Evolutionary conservation across 2,329 filamentous ascomycete genomes (phyloP).

Genomic region (Alternaria arbusti): DNA sequence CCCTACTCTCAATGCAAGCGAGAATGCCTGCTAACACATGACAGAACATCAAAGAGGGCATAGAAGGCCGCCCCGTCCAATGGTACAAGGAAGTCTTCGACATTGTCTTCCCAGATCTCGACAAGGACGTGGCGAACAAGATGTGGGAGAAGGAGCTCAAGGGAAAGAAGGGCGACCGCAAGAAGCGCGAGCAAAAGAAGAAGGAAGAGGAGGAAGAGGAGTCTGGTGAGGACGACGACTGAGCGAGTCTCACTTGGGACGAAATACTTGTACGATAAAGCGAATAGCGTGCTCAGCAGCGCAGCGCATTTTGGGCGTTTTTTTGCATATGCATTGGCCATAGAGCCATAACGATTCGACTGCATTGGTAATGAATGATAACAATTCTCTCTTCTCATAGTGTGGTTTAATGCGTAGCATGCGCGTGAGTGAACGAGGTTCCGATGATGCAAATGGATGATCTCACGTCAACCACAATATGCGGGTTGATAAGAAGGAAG

Average conservation of each 20-base stretch:
- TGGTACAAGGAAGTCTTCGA: conserved; percentile 97
- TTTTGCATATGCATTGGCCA: conserved; percentile 2
- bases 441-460: background rate
- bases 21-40: conserved; percentile 17
- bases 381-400: conserved; percentile 1
- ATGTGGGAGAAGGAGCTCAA: conserved; percentile 70
- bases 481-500: background rate
- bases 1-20: no score
- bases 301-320: conserved; percentile 22
- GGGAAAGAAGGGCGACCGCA: conserved; percentile 44
- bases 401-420: background rate
- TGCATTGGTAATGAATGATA: conserved; percentile 4
- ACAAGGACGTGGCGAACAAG: conserved; percentile 73
- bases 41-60: conserved; percentile 97
- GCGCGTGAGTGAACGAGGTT: background rate
- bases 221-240: conserved; percentile 41
- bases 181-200: conserved; percentile 42
- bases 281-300: background rate
- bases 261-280: conserved; percentile 16
- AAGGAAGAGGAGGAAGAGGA: conserved; percentile 59
- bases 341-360: background rate
- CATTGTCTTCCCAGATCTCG: conserved; percentile 83
- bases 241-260: conserved; percentile 8
- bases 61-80: conserved; percentile 86
- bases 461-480: background rate